phyloP scores from a whole-genome alignment of 352 stramenopile species.

The Phytopythium chamaehyphon region DNA sequence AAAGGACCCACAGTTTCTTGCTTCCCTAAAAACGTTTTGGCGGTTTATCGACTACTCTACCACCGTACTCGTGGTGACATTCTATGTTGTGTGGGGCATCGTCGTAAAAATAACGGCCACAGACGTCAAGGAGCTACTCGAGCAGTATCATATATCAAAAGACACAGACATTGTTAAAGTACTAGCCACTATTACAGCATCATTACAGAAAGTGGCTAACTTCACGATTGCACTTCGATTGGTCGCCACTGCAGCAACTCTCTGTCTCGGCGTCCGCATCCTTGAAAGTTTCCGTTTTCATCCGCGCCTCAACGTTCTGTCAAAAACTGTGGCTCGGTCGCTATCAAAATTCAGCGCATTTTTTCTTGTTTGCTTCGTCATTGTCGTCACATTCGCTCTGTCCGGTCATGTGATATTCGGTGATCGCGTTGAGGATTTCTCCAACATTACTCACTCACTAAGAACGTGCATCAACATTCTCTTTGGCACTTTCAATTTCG shows the following conservation, averaged over 20 bases:
- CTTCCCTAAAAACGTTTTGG: slow-evolving; percentile 18
- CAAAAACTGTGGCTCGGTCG: slow-evolving; percentile 40
- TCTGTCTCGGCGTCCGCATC: slow-evolving; percentile 34
- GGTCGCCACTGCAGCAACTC: slow-evolving; percentile 24
- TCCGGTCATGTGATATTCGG: slow-evolving; percentile 51
- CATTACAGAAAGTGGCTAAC: too few species aligned
- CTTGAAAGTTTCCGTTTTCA: slow-evolving; percentile 53
- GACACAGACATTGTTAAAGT: slow-evolving; percentile 19
- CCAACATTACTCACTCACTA: slow-evolving; percentile 32
- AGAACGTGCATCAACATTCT: slow-evolving; percentile 69
- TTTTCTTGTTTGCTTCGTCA: slow-evolving; percentile 48
- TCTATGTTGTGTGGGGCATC: slow-evolving; percentile 42
- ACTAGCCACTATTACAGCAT: slow-evolving; percentile 21
- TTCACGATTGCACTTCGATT: slow-evolving; percentile 29
- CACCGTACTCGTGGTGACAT: slow-evolving; percentile 16
- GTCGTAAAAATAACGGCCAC: slow-evolving; percentile 31
- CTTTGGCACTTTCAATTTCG: slow-evolving; percentile 62
- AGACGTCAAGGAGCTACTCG: slow-evolving; percentile 41
- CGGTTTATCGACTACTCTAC: slow-evolving; percentile 21
- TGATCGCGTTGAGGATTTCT: slow-evolving; percentile 44
- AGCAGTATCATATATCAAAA: slow-evolving; percentile 20
- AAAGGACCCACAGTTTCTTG: background rate
- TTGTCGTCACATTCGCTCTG: slow-evolving; percentile 49
- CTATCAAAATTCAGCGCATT: slow-evolving; percentile 50
- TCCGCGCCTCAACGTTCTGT: slow-evolving; percentile 50